Evolutionary conservation across 495 filamentous ascomycete genomes (phyloP), one percentile per base, ranked within the genome.

Genomic region (Talaromyces borbonicus): DNA sequence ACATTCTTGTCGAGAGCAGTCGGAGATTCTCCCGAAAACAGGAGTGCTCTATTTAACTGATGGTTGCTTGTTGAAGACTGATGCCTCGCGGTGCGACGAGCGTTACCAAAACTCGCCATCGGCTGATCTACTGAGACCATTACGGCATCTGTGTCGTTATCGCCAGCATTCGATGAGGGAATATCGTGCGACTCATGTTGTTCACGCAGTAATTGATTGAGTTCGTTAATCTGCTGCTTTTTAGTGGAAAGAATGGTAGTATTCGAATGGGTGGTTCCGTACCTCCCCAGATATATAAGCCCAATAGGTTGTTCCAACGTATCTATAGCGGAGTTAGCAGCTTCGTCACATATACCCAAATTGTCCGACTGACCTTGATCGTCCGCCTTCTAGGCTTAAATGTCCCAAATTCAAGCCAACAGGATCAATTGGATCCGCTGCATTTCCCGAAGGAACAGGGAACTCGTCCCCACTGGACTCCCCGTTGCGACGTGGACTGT

Each of bases 221-320:
- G 62, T 25, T 72, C 67, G 33, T 71, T 70, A 29, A 72, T 69
- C 68, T 71, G 37, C 16, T 22, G 25, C 4, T 5, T 20, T 25
- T 61, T 35, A 56, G 55, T 23, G 29, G 44, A 11, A 16, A 1
- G 1, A 7, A 4, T 19, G 5, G n/a, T n/a, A 4, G n/a, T 22
- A 26, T 6, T 12, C 6, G 8, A 45, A 8, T 12, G 8, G 8
- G 2, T n/a, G 25, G 19, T 9, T 36, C 14, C 52, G 44, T 61
- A 71, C 69, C 56, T 73, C 68, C 26, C 67, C 61, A n/a, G 67
- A 68, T 14, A 73, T 70, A 49, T 68, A 73, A 14, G 70, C 70
- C 70, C 70, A 73, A 48, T 70, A 73, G 19, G 70, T 73, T 5
- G 69, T 73, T 33, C 68, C 67, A 20, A 73, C 68, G 49, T 73